These are phyloP conservation scores for Acmispon strigosus DNA, from an alignment of 306 rosid species.

Conservation along the genomic window DNA sequence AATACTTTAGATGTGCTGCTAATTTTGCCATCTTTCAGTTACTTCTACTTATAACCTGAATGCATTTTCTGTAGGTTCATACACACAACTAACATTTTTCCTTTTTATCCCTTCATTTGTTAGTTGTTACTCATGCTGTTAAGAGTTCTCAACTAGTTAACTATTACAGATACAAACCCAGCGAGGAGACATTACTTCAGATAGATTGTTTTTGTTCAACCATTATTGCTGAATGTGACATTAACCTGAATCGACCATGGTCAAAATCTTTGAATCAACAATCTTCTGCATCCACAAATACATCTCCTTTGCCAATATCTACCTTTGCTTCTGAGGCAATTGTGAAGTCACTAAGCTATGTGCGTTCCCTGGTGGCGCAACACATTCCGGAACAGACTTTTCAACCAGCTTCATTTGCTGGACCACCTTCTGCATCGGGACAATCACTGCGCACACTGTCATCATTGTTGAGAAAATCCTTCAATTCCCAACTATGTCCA, in stretches of 20 bases:
- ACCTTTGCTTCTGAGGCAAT: constrained; percentile 69
- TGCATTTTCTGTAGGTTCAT: neutral
- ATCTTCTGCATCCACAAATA: constrained; percentile 43
- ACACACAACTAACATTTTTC: neutral
- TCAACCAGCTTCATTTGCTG: constrained; percentile 74
- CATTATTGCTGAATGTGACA: constrained; percentile 63
- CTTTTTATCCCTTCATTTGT: neutral
- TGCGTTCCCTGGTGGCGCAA: constrained; percentile 79
- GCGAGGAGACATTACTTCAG: constrained; percentile 75
- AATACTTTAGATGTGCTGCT: neutral
- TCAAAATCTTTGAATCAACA: constrained; percentile 49
- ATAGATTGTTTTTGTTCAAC: constrained; percentile 83
- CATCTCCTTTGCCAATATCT: constrained; percentile 66
- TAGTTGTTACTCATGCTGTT: constrained; percentile 1
- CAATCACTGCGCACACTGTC: constrained; percentile 77
- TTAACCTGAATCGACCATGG: constrained; percentile 46
- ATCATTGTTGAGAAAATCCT: constrained; percentile 76
- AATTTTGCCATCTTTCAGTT: neutral
- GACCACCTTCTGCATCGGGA: constrained; percentile 61
- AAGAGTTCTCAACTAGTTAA: constrained; percentile 15
- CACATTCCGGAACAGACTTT: constrained; percentile 68
- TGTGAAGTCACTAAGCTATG: constrained; percentile 72
- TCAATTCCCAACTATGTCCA: constrained; percentile 65
- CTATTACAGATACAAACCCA: constrained; percentile 69
- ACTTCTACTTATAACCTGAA: neutral